These are phyloP conservation scores for Cyphellophora attinorum DNA, from an alignment of 2,329 filamentous ascomycete species.

Conservation along the genomic window DNA sequence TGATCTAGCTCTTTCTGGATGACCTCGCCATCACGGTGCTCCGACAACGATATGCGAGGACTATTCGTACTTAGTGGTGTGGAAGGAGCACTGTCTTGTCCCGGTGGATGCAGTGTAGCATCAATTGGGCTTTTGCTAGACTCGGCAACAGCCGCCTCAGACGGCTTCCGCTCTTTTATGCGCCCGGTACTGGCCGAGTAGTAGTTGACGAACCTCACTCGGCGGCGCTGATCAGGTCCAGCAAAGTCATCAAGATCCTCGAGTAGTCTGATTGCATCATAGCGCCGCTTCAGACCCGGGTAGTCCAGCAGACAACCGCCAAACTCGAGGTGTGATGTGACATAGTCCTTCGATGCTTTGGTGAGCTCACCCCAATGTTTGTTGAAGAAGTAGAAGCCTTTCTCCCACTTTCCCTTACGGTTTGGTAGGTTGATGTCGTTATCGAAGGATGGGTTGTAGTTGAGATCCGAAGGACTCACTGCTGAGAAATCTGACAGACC, in stretches of 20 bases:
- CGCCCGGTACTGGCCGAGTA: conserved; percentile 77
- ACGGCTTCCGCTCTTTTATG: conserved; percentile 40
- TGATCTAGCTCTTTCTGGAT: conserved; percentile 22
- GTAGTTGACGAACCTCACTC: conserved; percentile 78
- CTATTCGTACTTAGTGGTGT: conserved; percentile 17
- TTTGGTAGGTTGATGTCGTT: conserved; percentile 65
- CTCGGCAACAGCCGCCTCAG: conserved; percentile 1
- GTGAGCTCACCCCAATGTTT: conserved; percentile 70
- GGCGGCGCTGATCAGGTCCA: conserved; percentile 12
- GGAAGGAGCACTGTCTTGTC: neutral
- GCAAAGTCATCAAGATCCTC: conserved; percentile 58
- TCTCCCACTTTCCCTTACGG: conserved; percentile 54
- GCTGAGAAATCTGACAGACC: conserved; percentile 11
- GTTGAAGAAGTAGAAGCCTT: conserved; percentile 63
- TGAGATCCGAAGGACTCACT: conserved; percentile 35
- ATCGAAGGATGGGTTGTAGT: conserved; percentile 64
- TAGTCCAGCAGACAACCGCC: conserved; percentile 73
- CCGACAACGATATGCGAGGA: conserved; percentile 37
- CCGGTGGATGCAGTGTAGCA: neutral
- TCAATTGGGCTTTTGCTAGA: conserved; percentile 1
- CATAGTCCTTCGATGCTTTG: conserved; percentile 60
- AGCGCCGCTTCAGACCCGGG: conserved; percentile 57
- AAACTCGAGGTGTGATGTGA: conserved; percentile 76
- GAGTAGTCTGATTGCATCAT: conserved; percentile 58
- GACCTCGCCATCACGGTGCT: conserved; percentile 29